Conservation (phyloP, 2,329 filamentous ascomycete genomes). For the Colletotrichum orchidophilum region DNA sequence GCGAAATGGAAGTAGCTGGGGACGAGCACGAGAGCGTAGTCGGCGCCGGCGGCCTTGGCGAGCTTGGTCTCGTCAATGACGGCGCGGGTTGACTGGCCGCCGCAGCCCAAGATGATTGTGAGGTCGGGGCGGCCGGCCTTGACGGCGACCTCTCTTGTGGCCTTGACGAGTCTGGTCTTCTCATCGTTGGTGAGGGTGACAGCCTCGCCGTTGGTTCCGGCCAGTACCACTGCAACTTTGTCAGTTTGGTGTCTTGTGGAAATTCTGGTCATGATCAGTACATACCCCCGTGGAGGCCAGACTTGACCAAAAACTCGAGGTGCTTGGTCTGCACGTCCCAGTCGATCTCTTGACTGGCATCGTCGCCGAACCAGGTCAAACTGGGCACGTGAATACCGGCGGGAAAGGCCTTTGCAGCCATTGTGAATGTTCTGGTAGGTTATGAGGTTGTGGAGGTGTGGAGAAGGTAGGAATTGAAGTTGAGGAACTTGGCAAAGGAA, state of each 20-base stretch:
- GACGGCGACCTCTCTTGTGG: slow-evolving; percentile 69
- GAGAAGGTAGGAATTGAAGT: no score
- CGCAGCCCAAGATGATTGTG: slow-evolving; percentile 73
- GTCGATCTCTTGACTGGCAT: slow-evolving; percentile 61
- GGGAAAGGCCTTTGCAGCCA: slow-evolving; percentile 49
- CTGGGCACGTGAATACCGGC: slow-evolving; percentile 66
- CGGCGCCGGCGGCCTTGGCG: slow-evolving; percentile 70
- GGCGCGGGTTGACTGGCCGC: slow-evolving; percentile 72
- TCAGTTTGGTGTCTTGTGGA: not conserved
- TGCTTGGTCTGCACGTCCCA: slow-evolving; percentile 64
- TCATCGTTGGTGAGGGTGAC: slow-evolving; percentile 74
- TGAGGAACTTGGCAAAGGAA: not conserved
- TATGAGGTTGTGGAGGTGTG: not conserved
- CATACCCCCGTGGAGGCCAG: slow-evolving; percentile 60
- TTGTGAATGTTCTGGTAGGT: slow-evolving; percentile 38
- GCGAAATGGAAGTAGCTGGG: slow-evolving; percentile 77
- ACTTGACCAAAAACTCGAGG: slow-evolving; percentile 61
- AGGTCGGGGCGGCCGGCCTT: slow-evolving; percentile 64
- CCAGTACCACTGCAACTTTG: slow-evolving; percentile 62
- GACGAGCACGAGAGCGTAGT: slow-evolving; percentile 74
- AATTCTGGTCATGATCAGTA: not conserved
- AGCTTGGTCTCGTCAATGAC: slow-evolving; percentile 71
- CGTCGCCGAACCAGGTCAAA: slow-evolving; percentile 63
- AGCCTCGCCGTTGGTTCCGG: slow-evolving; percentile 79
- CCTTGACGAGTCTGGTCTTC: slow-evolving; percentile 67